Conservation (phyloP, 176 grass and related monocot genomes). For the Puccinellia tenuiflora region DNA sequence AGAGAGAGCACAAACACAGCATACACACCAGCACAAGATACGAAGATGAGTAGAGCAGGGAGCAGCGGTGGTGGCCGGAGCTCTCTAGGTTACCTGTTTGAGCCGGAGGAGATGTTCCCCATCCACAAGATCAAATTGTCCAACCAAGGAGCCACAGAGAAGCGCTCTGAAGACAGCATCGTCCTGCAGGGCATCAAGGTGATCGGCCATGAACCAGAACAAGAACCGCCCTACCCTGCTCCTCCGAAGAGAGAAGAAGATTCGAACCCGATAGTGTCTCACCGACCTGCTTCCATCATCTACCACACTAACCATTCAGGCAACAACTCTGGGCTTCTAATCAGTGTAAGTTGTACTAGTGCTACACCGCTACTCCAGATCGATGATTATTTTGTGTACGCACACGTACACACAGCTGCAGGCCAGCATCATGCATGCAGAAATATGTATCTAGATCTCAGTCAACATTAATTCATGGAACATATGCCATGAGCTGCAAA, state of each 20-base stretch:
- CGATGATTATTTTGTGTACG: neutral
- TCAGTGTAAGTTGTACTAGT: constrained; percentile 46
- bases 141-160: constrained; percentile 5
- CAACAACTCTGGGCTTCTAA: constrained; percentile 49
- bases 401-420: neutral
- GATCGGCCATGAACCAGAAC: neutral
- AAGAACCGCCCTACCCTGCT: neutral
- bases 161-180: neutral
- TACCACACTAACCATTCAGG: constrained; percentile 32
- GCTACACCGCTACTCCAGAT: neutral
- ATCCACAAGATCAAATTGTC: neutral
- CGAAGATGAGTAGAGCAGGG: constrained; percentile 59
- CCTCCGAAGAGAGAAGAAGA: constrained; percentile 36
- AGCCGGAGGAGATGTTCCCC: constrained; percentile 32
- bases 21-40: neutral
- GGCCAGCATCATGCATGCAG: neutral
- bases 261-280: constrained; percentile 28
- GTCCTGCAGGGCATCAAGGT: neutral
- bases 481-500: neutral
- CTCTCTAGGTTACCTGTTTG: constrained; percentile 76
- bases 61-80: constrained; percentile 71
- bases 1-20: neutral
- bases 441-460: neutral
- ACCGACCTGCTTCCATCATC: constrained; percentile 31
- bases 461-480: neutral